Evolutionary conservation across 306 rosid genomes (phyloP).

Genomic region (Argentina anserina): DNA sequence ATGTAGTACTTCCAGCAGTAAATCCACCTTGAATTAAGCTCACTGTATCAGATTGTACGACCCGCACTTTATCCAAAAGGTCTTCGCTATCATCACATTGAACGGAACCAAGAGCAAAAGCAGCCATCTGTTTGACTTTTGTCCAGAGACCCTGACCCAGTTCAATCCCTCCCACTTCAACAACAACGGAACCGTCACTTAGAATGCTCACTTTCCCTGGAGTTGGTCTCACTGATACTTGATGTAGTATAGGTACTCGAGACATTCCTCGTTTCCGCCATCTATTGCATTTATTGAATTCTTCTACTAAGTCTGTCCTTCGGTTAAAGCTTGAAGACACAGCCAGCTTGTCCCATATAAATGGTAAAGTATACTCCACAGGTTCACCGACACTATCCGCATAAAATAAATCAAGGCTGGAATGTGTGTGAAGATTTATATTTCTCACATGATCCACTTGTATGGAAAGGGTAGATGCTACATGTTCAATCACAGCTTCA

Average conservation of each 20-base stretch:
- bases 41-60: slow-evolving; percentile 72
- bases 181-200: slow-evolving; percentile 65
- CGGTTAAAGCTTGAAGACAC: slow-evolving; percentile 47
- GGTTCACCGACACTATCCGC: slow-evolving; percentile 52
- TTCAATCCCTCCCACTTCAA: slow-evolving; percentile 95
- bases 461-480: slow-evolving; percentile 65
- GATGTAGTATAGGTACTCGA: slow-evolving; percentile 54
- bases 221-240: slow-evolving; percentile 48
- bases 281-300: slow-evolving; percentile 56
- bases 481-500: slow-evolving; percentile 79
- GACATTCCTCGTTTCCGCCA: slow-evolving; percentile 88
- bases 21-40: slow-evolving; percentile 87
- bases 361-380: slow-evolving; percentile 75
- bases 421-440: slow-evolving; percentile 64
- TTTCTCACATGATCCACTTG: slow-evolving; percentile 73
- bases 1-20: slow-evolving; percentile 90
- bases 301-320: slow-evolving; percentile 49
- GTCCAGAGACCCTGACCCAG: slow-evolving; percentile 99
- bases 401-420: slow-evolving; percentile 59
- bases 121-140: slow-evolving; percentile 86
- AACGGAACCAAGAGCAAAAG: slow-evolving; percentile 61
- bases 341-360: slow-evolving; percentile 67
- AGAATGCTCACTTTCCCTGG: slow-evolving; percentile 85
- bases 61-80: slow-evolving; percentile 61
- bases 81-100: slow-evolving; percentile 42